Evolutionary conservation across 306 rosid species (phyloP), one percentile per base, ranked within the genome.

Genomic region (Ochetophila trinervis): DNA sequence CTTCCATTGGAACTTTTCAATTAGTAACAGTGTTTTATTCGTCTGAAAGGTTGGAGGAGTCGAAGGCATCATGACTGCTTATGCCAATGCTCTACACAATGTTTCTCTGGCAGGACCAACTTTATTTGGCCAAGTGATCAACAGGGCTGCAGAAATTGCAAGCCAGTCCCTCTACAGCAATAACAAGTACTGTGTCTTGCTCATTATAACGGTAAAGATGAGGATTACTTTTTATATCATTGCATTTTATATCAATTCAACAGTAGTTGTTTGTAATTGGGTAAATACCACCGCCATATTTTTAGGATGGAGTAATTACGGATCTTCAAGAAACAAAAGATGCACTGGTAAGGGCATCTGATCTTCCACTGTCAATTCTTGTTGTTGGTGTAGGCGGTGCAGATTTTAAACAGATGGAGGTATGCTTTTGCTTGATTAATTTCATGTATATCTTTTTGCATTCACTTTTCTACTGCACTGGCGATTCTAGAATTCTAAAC

Each of bases 381-480:
- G 74, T 93, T 32, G 96, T 93, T 53, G 98, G 98, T 59, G 94
- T 93, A 55, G 99, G 97, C 37, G 60, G 27, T 36, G 97, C 96
- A 21, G 87, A 90, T 75, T 93, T 90, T 79, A 72, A 61, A 5
- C 82, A 82, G 75, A 93, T 90, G 97, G 88, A 93, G 96, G 98
- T 88, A 78, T 63, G 17, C 23, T 5, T 17, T 3, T 37, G 61
- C 56, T 10, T 3, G 56, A 27, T 19, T 53, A 44, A 9, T 53
- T 49, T 15, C 6, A 49, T 37, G 8, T 6, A 40, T 40, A 40
- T 3, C 10, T 40, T 40, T 40, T 6, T 40, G 0, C 1, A 37
- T 37, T 37, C 10, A 37, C 11, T 4, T 37, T 37, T 40, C 45
- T 40, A 12, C 45, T 40, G 45, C 35, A n/a, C 21, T 59, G 42